These are phyloP conservation scores for Elaeis guineensis DNA, from an alignment of 176 grass and related monocot genomes.

Conservation along the genomic window DNA sequence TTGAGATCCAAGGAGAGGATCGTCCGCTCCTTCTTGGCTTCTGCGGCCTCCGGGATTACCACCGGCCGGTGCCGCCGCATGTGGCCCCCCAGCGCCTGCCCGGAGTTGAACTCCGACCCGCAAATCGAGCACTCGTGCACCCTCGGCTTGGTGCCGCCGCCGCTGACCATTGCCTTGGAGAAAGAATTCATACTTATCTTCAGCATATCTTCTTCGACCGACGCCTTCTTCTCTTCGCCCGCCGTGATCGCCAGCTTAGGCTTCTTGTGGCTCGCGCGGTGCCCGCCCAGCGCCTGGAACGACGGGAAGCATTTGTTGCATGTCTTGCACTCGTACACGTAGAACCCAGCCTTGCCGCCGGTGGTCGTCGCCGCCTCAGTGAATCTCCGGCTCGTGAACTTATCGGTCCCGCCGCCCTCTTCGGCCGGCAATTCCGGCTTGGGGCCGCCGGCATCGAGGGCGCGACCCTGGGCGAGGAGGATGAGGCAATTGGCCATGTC, in stretches of 20 bases:
- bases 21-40: slow-evolving; percentile 54
- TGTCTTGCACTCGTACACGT: slow-evolving; percentile 83
- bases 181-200: slow-evolving; percentile 2
- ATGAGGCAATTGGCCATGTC: slow-evolving; percentile 81
- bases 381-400: slow-evolving; percentile 29
- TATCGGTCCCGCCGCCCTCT: slow-evolving; percentile 1
- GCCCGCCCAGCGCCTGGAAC: slow-evolving; percentile 95
- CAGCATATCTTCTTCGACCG: slow-evolving; percentile 6
- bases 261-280: slow-evolving; percentile 98
- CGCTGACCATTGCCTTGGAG: background rate
- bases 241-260: slow-evolving; percentile 18
- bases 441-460: background rate
- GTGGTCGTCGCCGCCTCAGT: slow-evolving; percentile 8
- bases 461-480: slow-evolving; percentile 37
- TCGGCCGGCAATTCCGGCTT: background rate
- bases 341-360: slow-evolving; percentile 18
- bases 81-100: slow-evolving; percentile 87
- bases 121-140: slow-evolving; percentile 83
- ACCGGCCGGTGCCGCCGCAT: slow-evolving; percentile 86
- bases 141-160: slow-evolving; percentile 24
- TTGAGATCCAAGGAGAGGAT: slow-evolving; percentile 76
- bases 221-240: too few relatives aligned
- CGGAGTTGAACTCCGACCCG: slow-evolving; percentile 74
- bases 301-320: slow-evolving; percentile 83
- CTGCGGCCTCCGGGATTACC: slow-evolving; percentile 13